phyloP scores from a whole-genome alignment of 306 rosid genomes.

The Quercus suber region DNA sequence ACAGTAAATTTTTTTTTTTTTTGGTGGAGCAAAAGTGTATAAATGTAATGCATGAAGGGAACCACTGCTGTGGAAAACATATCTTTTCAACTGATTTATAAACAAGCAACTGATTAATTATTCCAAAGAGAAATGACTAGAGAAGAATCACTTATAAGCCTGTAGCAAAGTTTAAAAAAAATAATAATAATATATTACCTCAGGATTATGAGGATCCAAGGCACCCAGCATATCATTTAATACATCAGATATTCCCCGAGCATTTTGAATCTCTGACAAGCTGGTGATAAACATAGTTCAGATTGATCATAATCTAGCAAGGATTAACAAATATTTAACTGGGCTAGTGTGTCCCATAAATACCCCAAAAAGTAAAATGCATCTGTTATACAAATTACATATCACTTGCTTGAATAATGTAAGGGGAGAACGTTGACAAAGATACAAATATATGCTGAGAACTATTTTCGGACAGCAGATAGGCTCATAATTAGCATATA shows the following conservation, averaged over 20 bases:
- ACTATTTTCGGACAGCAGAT: neutral
- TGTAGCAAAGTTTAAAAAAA: neutral
- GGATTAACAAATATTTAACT: neutral
- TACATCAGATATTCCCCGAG: conserved; percentile 78
- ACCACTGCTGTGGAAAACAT: neutral
- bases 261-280: conserved; percentile 71
- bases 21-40: neutral
- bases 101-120: neutral
- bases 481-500: neutral
- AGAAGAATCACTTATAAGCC: neutral
- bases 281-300: conserved; percentile 42
- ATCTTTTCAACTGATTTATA: neutral
- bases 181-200: conserved; percentile 40
- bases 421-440: neutral
- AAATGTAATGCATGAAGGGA: neutral
- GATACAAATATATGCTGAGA: neutral
- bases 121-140: conserved; percentile 8
- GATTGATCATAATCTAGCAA: conserved; percentile 11
- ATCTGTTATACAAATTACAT: neutral
- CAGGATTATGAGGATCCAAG: conserved; percentile 69
- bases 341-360: neutral
- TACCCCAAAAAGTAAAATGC: neutral
- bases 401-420: neutral
- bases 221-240: conserved; percentile 88
- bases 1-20: neutral